Conservation (phyloP, 257 asterid species). For the Vinca minor region DNA sequence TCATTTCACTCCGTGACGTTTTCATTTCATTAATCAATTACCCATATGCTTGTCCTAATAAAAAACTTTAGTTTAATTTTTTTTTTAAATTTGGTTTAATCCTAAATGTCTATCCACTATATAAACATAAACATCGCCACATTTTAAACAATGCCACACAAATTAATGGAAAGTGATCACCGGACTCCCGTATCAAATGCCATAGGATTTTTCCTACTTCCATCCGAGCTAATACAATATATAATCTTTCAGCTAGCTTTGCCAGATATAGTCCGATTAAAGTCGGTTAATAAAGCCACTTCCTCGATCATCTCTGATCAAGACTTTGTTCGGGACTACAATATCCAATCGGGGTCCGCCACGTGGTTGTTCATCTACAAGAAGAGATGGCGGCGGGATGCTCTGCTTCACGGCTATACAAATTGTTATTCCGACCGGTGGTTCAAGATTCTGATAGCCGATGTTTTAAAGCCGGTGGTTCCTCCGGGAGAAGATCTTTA, state of each 20-base stretch:
- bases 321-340: constrained; percentile 30
- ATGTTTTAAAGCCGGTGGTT: constrained; percentile 26
- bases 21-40: constrained; percentile 8
- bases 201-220: constrained; percentile 37
- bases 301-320: constrained; percentile 24
- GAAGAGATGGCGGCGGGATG: constrained; percentile 34
- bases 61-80: background rate
- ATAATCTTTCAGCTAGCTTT: constrained; percentile 33
- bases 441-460: constrained; percentile 28
- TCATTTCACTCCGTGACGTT: constrained; percentile 14
- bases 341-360: constrained; percentile 22
- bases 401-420: constrained; percentile 32
- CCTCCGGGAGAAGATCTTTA: constrained; percentile 42
- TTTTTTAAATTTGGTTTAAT: too few relatives aligned
- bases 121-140: background rate
- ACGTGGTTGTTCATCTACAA: constrained; percentile 36
- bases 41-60: constrained; percentile 9
- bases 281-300: constrained; percentile 26
- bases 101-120: too few relatives aligned
- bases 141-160: background rate
- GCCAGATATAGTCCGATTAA: constrained; percentile 31
- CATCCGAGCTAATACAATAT: constrained; percentile 33
- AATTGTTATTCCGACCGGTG: constrained; percentile 23
- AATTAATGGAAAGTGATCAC: constrained; percentile 28
- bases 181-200: constrained; percentile 21